Base-by-base conservation (phyloP, 108 stramenopile genomes). In the Pseudonitzschia multistriata region DNA sequence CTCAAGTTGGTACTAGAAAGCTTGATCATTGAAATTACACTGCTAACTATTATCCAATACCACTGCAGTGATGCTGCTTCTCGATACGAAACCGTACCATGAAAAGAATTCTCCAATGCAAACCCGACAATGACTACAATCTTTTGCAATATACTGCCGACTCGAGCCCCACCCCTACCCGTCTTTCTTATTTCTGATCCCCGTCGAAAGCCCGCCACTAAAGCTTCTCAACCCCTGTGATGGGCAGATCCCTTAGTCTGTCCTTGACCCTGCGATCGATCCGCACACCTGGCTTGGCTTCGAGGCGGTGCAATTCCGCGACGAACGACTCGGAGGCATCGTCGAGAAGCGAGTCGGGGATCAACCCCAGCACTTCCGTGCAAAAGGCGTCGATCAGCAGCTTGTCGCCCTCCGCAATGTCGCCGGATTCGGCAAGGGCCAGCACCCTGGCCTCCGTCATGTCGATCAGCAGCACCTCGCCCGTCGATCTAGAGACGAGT, bases 381-480 rank as follows among this genome's bases (percentile, higher is more conserved):
- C 40, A 64, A 64, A 42, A 64, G 5, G 39, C 63, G 24, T 47
- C 5, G 63, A 39, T 47, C 6, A 64, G 27, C 5, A 29, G 21
- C 63, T 28, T 27, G 63, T 64, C 63, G 39, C 19, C 37, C 6
- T 64, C 63, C n/a, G 63, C 6, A 1, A 45, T 28, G 27, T 21
- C 28, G 3, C 28, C 17, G 0, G n/a, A n/a, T n/a, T n/a, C 3
- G 2, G 40, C 5, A 6, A 5, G 3, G 0, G 13, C n/a, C 3
- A 64, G 19, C 30, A 57, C 40, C 35, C 73, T 78, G 15, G 89
- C 89, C 70, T 90, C 86, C 31, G 84, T 90, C 80, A 90, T 82
- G 66, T 90, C 89, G 66, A 90, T 90, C 55, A 90, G 85, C 7
- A 90, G 17, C 14, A 82, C 71, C 14, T 76, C 61, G 4, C 89